Evolutionary conservation across 108 stramenopile genomes (phyloP), one percentile per base, ranked within the genome.

Genomic region (Parmales sp.): DNA sequence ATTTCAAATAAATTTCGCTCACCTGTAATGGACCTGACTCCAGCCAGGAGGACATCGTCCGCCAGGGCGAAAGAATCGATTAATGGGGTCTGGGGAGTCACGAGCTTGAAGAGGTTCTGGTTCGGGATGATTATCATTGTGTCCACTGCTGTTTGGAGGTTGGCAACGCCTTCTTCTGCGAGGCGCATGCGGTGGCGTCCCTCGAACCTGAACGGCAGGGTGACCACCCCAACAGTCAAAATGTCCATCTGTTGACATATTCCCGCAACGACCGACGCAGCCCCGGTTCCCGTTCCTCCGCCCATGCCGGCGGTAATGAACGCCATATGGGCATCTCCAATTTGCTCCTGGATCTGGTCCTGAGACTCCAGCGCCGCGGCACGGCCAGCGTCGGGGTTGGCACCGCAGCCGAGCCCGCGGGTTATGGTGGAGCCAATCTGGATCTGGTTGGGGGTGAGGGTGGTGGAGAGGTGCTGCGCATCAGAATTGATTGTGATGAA

Each of bases 261-360:
- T 37, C 77, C 76, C 44, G 79, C 79, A 48, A 80, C 66, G 23
- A 77, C 76, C 1, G 76, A 73, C 7, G 76, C 75, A 2, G 79
- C 79, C 13, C 79, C 79, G 8, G 79, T 77, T 48, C 79, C 79
- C 29, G 79, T 80, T 36, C 79, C 79, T 38, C 79, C 79, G 5
- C 79, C 79, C 76, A 80, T 75, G 0, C 79, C 77, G 34, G 79
- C 79, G 31, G 79, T 80, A 37, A 80, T 77, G 69, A 78, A 78
- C 4, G 73, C 77, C 73, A 74, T 75, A 43, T 67, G 74, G 1
- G 29, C 26, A 22, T 69, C 69, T 4, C 48, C 38, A n/a, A 75
- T 66, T 16, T 22, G 4, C 48, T 71, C 66, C n/a, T 67, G 44
- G 25, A 75, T 26, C 63, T 75, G 64, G n/a, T 70, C 67, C 38